Evolutionary conservation across 2,329 filamentous ascomycete genomes (phyloP), one percentile per base, ranked within the genome.

Genomic region (Diaporthe sp.): DNA sequence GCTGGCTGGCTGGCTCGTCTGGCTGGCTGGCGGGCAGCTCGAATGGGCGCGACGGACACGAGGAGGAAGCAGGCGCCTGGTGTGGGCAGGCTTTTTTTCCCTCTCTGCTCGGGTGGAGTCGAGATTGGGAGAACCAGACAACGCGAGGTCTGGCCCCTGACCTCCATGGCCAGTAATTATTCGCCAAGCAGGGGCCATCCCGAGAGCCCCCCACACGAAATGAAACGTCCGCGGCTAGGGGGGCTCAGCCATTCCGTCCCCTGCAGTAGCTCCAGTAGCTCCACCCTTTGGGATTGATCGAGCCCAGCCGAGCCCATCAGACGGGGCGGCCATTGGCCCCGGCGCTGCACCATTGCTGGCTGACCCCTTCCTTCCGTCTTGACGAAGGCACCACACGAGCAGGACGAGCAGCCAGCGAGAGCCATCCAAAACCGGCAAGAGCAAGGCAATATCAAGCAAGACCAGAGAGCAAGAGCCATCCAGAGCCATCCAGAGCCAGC

Each of bases 141-240:
- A 73, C 71, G 52, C 19, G 45, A 42, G 71, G 74, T 67, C 74
- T 50, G 55, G 74, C 74, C 74, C 74, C 74, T 75, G 74, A 74
- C 42, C 17, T 22, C 55, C 30, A 22, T 54, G 70, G 4, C 55
- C 57, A 72, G 57, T 61, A 68, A 74, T 75, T 71, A 72, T 50
- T 45, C 40, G 52, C 35, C 42, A 25, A 40, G 30, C 74, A 75
- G 71, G 74, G 72, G 66, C 9, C 17, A 68, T 57, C 74, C 66
- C 52, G 33, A 67, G 22, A 61, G 9, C 25, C 33, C 33, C 67
- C 74, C 64, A 68, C 64, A 68, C 33, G n/a, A 75, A 72, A 74
- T 69, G 71, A 75, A 75, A 75, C 74, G 67, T 40, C 70, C 42
- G 66, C 67, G 66, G 74, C 71, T 73, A 71, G 67, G 73, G 73